Evolutionary conservation across 345 rosid genomes (phyloP), one percentile per base, ranked within the genome.

Genomic region (Arabis alpina): DNA sequence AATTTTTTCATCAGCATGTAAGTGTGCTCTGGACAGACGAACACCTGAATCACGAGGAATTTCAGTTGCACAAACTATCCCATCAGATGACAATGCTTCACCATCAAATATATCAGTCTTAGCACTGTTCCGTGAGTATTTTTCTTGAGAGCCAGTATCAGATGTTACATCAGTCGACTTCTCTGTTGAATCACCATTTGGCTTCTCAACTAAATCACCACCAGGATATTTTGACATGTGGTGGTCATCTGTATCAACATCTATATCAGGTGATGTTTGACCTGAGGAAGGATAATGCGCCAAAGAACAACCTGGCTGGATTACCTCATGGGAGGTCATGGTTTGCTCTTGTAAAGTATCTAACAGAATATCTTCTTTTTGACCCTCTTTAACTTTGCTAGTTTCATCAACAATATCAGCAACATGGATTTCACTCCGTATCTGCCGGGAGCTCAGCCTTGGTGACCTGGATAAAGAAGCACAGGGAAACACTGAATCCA

Each of bases 91-190:
- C 61, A 74, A 71, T 14, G 74, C 62, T 80, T 77, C 74, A 34
- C 73, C 68, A 56, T 58, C 53, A 61, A 72, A 56, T 14, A 36
- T 47, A 50, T 65, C 70, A 34, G 52, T 58, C 62, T 49, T 69
- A 2, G 64, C 58, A 27, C 10, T 41, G 68, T 43, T 74, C 27
- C 61, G 63, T 72, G 82, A 50, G 42, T 51, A 36, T 39, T 55
- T 79, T 75, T 81, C 83, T 11, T 77, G 79, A 72, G 77, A 82
- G 70, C 55, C 76, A 50, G 52, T 75, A 71, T 82, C 71, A 76
- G 76, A 73, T 43, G 68, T 37, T 51, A 77, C 39, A 82, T 74
- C 82, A 65, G 79, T 73, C 68, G 45, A 68, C 75, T 63, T 54
- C 57, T 25, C 57, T 75, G 74, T 47, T 53, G 55, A 71, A 74